Conservation (phyloP, 306 rosid genomes). For the Citrullus colocynthis region DNA sequence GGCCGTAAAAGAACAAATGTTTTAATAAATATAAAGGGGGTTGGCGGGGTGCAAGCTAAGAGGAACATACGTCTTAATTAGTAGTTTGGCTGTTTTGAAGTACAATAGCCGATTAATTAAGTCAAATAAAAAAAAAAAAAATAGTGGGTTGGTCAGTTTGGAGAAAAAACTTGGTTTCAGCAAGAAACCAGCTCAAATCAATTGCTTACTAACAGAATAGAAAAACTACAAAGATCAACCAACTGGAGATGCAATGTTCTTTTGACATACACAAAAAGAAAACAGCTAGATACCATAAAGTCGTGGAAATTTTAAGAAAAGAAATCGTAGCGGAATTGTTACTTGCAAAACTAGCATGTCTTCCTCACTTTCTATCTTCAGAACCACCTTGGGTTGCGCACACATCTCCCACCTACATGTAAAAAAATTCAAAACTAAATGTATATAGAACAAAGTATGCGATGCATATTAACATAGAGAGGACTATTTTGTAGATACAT, state of each 20-base stretch:
- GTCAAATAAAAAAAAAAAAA: background rate
- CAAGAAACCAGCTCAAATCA: background rate
- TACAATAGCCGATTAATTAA: background rate
- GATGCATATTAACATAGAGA: background rate
- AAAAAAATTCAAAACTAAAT: background rate
- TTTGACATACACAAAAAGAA: background rate
- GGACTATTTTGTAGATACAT: background rate
- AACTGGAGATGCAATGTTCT: background rate
- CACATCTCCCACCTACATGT: constrained; percentile 92
- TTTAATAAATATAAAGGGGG: background rate
- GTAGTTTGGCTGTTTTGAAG: background rate
- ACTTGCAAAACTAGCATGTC: constrained; percentile 86
- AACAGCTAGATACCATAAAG: background rate
- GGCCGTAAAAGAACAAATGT: background rate
- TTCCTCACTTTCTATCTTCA: constrained; percentile 85
- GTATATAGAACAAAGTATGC: background rate
- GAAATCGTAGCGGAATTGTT: constrained; percentile 9
- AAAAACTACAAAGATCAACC: background rate
- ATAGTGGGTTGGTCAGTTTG: background rate
- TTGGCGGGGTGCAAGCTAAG: background rate
- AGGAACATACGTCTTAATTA: no score
- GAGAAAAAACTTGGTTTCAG: background rate
- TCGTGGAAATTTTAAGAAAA: background rate
- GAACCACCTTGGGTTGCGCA: constrained; percentile 91
- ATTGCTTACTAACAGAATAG: background rate